A percentile compares a stretch with the other conserved stretches of the same genome.
Conservation (phyloP, 352 stramenopile genomes). For the Globisporangium mamillatum region DNA sequence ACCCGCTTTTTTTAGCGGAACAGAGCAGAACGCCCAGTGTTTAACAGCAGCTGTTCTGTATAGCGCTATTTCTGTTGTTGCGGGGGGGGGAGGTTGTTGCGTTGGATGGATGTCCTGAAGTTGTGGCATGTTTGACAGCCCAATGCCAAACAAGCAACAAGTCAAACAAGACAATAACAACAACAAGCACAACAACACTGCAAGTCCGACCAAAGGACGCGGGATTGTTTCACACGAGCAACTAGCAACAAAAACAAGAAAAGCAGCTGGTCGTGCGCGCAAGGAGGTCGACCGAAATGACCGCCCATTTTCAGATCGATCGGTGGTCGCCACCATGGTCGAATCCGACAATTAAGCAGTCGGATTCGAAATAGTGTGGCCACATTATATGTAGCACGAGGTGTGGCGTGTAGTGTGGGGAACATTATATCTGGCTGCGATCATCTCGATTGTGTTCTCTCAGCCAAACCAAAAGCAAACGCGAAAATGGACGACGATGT, state of each 20-base stretch:
- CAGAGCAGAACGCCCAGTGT: not conserved
- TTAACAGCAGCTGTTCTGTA: not conserved
- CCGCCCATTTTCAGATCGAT: too few species aligned
- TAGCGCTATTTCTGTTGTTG: too few species aligned
- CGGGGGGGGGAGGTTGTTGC: not conserved
- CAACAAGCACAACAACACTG: too few species aligned
- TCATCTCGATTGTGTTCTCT: not conserved
- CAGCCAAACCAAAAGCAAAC: not conserved
- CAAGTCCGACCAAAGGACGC: not conserved
- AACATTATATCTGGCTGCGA: not conserved
- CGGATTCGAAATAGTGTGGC: not conserved
- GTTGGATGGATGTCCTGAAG: not conserved
- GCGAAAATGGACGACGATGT: not conserved
- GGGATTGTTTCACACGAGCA: not conserved
- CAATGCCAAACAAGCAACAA: not conserved
- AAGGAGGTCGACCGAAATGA: not conserved
- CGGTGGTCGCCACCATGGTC: not conserved
- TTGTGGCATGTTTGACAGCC: not conserved
- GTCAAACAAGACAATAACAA: too few species aligned
- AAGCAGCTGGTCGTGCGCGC: not conserved
- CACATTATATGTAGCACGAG: not conserved
- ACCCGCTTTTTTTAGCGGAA: not conserved
- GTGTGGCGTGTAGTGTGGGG: not conserved
- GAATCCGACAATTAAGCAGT: not conserved
- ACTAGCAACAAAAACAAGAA: not conserved